These are phyloP conservation scores for Rhodotorula mucilaginosa DNA, from an alignment of 1,284 basidiomycete species.

Conservation along the genomic window DNA sequence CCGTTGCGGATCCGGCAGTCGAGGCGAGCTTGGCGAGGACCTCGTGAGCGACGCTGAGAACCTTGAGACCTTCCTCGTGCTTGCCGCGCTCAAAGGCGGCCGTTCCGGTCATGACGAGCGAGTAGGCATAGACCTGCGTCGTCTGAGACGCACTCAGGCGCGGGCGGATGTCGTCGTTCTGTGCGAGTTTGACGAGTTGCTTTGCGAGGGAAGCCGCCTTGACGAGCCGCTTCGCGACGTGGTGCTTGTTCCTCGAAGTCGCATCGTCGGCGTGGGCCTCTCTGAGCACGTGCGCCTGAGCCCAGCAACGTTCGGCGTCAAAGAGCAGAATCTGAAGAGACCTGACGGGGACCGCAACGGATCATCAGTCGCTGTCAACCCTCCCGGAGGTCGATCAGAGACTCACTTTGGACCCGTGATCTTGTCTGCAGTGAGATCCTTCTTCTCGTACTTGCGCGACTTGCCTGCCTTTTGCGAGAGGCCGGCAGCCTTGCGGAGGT, in stretches of 20 bases:
- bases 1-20: constrained; percentile 71
- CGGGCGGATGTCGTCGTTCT: constrained; percentile 6
- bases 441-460: constrained; percentile 65
- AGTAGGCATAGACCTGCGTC: constrained; percentile 51
- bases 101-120: constrained; percentile 50
- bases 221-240: constrained; percentile 37
- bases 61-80: constrained; percentile 73
- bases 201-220: constrained; percentile 31
- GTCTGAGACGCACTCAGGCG: constrained; percentile 20
- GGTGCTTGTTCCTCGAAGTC: constrained; percentile 29
- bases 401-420: constrained; percentile 47
- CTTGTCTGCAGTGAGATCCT: constrained; percentile 31
- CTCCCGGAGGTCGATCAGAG: constrained; percentile 63
- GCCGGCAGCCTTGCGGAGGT: constrained; percentile 33
- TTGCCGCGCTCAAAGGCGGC: constrained; percentile 58
- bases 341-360: constrained; percentile 42
- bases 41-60: constrained; percentile 72
- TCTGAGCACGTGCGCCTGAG: constrained; percentile 36
- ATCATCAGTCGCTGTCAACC: constrained; percentile 40
- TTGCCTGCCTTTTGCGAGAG: constrained; percentile 46
- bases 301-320: constrained; percentile 56
- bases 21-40: constrained; percentile 71
- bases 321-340: constrained; percentile 62
- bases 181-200: constrained; percentile 32
- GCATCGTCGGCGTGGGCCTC: constrained; percentile 12